These are phyloP conservation scores for Coniosporium apollinis DNA, from an alignment of 495 filamentous ascomycete species.

Conservation along the genomic window DNA sequence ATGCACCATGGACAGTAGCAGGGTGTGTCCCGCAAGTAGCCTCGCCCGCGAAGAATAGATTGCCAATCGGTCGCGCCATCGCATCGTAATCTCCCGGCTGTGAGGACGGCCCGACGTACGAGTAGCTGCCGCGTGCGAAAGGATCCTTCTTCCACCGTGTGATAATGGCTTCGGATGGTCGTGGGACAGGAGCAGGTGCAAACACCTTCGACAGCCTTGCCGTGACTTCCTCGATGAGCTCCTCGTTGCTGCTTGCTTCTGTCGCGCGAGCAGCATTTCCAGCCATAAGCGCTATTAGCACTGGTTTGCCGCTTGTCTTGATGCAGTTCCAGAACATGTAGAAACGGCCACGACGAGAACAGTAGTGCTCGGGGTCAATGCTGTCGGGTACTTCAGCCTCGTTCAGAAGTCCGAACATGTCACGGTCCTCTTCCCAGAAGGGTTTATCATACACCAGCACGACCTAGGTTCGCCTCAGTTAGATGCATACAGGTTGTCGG, in stretches of 20 bases:
- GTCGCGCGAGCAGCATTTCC: conserved; percentile 85
- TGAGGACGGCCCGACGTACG: conserved; percentile 69
- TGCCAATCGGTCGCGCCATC: conserved; percentile 74
- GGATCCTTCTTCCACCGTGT: conserved; percentile 87
- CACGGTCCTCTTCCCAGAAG: conserved; percentile 84
- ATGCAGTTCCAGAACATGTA: conserved; percentile 96
- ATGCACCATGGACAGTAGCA: conserved; percentile 92
- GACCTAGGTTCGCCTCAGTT: conserved; percentile 27
- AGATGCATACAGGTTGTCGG: background rate
- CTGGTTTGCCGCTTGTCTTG: conserved; percentile 72
- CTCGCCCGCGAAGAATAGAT: conserved; percentile 92
- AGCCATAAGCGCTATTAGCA: conserved; percentile 85
- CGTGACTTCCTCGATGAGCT: conserved; percentile 65
- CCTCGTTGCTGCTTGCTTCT: conserved; percentile 54
- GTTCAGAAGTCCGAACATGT: conserved; percentile 86
- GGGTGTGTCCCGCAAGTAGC: conserved; percentile 91
- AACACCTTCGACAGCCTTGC: conserved; percentile 53
- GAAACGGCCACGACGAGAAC: conserved; percentile 57
- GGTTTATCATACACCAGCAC: conserved; percentile 74
- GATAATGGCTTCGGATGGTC: conserved; percentile 72
- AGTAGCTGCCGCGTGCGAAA: conserved; percentile 85
- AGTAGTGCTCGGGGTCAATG: conserved; percentile 44
- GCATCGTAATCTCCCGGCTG: conserved; percentile 78
- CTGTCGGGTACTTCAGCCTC: conserved; percentile 41
- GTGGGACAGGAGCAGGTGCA: conserved; percentile 42